phyloP scores from a whole-genome alignment of 345 rosid species.

The Eucalyptus sideroxylon region DNA sequence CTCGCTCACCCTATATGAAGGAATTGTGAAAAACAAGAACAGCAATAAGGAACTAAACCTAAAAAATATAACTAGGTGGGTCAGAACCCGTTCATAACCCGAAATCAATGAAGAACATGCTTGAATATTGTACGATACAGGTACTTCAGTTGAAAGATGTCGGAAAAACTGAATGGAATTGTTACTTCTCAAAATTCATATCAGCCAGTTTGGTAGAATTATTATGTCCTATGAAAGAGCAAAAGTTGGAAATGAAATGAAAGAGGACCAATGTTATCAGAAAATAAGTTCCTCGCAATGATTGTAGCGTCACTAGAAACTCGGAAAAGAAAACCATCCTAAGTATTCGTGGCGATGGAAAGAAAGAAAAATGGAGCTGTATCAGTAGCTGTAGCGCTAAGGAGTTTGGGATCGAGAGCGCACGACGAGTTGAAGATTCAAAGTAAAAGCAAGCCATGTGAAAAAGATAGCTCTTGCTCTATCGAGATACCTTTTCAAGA shows the following conservation, averaged over 20 bases:
- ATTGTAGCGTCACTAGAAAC: background rate
- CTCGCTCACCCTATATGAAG: conserved; percentile 14
- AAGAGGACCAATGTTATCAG: background rate
- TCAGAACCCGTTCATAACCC: background rate
- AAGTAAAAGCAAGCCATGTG: background rate
- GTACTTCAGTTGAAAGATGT: background rate
- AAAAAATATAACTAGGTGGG: background rate
- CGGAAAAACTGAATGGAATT: background rate
- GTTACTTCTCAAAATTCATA: background rate
- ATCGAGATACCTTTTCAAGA: conserved; percentile 14
- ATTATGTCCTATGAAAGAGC: background rate
- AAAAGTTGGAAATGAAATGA: background rate
- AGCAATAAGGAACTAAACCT: background rate
- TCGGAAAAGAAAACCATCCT: background rate
- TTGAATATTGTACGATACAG: background rate
- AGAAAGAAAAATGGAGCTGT: background rate
- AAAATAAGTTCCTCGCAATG: background rate
- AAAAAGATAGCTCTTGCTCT: background rate
- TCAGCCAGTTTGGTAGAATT: background rate
- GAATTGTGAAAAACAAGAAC: background rate
- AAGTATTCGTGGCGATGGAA: background rate
- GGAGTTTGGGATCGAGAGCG: background rate
- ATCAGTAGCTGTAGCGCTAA: background rate
- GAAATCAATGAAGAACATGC: background rate
- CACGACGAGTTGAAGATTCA: background rate